Percentiles rank a stretch among this genome's conserved stretches.
phyloP scores from a whole-genome alignment of 2,329 filamentous ascomycete species.

The Neofusicoccum kwambonambiense region DNA sequence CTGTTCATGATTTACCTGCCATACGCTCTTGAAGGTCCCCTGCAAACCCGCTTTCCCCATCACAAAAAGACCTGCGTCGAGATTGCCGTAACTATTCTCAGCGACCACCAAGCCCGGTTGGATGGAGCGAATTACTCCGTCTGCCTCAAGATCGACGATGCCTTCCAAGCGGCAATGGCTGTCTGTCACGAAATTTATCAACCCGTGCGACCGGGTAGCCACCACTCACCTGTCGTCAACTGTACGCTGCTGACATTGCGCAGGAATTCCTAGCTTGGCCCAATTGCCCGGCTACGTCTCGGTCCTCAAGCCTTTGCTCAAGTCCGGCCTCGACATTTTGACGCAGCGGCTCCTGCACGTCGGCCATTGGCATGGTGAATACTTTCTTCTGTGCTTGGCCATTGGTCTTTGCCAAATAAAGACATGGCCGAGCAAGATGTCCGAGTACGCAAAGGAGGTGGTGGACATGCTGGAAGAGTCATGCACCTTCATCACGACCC shows the following conservation, averaged over 20 bases:
- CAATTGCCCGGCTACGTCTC: not conserved
- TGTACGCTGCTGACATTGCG: not conserved
- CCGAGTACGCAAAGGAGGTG: not conserved
- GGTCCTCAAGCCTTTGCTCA: not conserved
- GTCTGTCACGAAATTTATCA: conserved; percentile 7
- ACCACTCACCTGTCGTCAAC: not conserved
- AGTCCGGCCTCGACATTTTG: not conserved
- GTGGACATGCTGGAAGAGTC: not conserved
- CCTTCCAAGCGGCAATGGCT: not conserved
- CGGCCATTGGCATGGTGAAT: conserved; percentile 3
- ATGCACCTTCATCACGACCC: conserved; percentile 1
- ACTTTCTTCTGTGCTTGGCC: not conserved
- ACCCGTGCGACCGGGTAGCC: not conserved
- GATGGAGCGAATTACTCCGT: not conserved
- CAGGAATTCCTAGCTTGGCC: not conserved
- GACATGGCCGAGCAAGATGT: not conserved
- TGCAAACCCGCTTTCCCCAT: not conserved
- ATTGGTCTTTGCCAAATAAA: not conserved
- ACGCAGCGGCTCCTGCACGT: not conserved
- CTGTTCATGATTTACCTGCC: conserved; percentile 7
- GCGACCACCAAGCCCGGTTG: not conserved
- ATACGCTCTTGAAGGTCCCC: not conserved
- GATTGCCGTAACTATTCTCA: not conserved
- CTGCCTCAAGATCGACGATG: conserved; percentile 3
- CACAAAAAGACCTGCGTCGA: conserved; percentile 7